Percentiles rank a stretch among this genome's conserved stretches.
phyloP scores from a whole-genome alignment of 2,329 filamentous ascomycete species.

The Pseudogymnoascus sp. region DNA sequence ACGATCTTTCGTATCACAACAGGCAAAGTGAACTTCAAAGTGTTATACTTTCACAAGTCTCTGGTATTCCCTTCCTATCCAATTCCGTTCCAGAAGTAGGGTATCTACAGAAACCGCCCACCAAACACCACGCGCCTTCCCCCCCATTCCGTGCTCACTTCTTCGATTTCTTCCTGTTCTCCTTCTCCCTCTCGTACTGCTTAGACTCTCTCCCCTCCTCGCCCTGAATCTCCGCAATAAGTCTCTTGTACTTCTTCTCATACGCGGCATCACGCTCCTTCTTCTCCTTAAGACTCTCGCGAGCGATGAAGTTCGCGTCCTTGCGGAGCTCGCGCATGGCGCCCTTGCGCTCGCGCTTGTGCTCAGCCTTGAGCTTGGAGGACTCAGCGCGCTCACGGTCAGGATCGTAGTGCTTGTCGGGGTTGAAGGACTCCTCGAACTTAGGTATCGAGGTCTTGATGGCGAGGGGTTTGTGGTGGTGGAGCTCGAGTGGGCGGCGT shows the following conservation, averaged over 20 bases:
- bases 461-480: constrained; percentile 80
- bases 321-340: constrained; percentile 90
- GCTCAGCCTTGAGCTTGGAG: constrained; percentile 78
- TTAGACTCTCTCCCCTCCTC: constrained; percentile 85
- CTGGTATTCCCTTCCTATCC: not conserved
- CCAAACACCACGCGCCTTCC: not conserved
- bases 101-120: constrained; percentile 10
- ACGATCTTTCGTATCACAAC: not conserved
- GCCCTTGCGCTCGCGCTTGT: constrained; percentile 93
- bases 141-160: constrained; percentile 30
- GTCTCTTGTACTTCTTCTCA: constrained; percentile 89
- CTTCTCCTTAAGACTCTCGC: constrained; percentile 86
- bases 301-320: constrained; percentile 87
- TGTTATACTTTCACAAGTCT: not conserved
- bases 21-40: not conserved
- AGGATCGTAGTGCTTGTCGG: constrained; percentile 93
- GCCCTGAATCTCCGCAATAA: constrained; percentile 92
- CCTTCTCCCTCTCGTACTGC: constrained; percentile 81
- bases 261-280: constrained; percentile 89
- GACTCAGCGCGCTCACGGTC: constrained; percentile 83
- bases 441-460: constrained; percentile 87
- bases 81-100: constrained; percentile 2
- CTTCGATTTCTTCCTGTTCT: constrained; percentile 61
- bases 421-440: constrained; percentile 93
- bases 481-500: constrained; percentile 76